phyloP scores from a whole-genome alignment of 2,329 filamentous ascomycete species.

The Fusarium newnesense region DNA sequence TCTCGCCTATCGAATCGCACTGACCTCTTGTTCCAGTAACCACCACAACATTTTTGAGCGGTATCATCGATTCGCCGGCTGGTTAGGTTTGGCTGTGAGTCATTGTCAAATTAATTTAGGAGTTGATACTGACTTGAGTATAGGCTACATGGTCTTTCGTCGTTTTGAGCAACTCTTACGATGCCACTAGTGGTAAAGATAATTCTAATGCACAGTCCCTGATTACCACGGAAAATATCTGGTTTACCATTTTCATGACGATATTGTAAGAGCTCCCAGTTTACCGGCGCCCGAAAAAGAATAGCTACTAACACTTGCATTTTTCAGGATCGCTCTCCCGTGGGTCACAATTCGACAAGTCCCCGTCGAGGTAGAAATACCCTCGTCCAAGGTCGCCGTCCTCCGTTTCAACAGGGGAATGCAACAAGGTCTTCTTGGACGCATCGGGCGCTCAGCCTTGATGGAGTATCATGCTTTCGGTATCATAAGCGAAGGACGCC shows the following conservation, averaged over 20 bases:
- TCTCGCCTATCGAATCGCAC: accelerated
- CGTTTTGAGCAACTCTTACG: neutral
- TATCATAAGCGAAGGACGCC: neutral
- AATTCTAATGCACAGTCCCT: neutral
- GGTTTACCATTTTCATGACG: constrained; percentile 1
- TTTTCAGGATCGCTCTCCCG: neutral
- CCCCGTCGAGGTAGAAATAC: neutral
- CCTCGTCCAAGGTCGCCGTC: neutral
- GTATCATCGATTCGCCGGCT: neutral
- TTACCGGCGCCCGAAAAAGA: accelerated
- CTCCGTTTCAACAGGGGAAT: neutral
- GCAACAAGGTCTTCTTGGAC: neutral
- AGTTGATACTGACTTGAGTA: neutral
- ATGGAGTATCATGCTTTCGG: constrained; percentile 12
- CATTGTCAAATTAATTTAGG: accelerated
- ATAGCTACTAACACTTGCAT: accelerated
- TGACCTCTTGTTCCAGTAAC: neutral
- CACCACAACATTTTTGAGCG: neutral
- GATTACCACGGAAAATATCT: neutral
- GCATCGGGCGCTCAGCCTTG: neutral
- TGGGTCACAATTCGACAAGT: neutral
- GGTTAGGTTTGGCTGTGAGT: neutral
- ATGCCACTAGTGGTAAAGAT: neutral
- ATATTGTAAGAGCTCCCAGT: neutral
- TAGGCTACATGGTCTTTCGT: neutral